Evolutionary conservation across 192 early-diverging fungal species (phyloP).

Genomic region (Coemansia sp.): DNA sequence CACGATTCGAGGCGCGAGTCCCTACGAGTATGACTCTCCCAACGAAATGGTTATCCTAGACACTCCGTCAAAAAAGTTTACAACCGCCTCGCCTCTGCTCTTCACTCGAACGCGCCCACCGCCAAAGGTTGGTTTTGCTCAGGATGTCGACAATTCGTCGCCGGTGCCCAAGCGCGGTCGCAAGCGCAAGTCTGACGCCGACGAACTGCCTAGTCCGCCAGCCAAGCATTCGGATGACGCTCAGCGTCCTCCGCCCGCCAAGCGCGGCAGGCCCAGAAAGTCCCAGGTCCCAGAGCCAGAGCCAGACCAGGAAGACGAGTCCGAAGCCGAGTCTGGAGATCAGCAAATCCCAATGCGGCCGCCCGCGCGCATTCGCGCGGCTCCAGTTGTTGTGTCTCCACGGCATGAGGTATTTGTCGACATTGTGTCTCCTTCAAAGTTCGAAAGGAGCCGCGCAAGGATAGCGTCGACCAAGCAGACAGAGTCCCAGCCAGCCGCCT

Average conservation of each 20-base stretch:
- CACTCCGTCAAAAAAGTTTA: background rate
- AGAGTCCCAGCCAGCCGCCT: background rate
- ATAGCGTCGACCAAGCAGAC: constrained; percentile 10
- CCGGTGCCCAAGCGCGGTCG: constrained; percentile 26
- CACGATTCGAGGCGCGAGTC: background rate
- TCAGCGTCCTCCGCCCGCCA: constrained; percentile 14
- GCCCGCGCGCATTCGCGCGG: background rate
- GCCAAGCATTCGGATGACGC: background rate
- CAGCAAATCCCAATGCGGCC: background rate
- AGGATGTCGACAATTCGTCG: background rate
- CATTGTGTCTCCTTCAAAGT: constrained; percentile 48
- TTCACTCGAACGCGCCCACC: constrained; percentile 4
- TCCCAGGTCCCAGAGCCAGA: background rate
- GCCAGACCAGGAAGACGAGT: background rate
- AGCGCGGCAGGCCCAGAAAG: constrained; percentile 23
- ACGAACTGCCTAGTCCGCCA: background rate
- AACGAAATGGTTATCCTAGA: background rate
- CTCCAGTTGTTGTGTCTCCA: background rate
- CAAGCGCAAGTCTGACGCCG: constrained; percentile 23
- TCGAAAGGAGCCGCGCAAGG: constrained; percentile 30
- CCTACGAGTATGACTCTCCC: constrained; percentile 3
- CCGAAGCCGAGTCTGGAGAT: background rate
- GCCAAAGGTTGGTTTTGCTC: background rate
- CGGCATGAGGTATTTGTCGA: constrained; percentile 21
- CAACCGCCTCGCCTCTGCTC: background rate